Conservation (phyloP, 257 asterid species). For the Fraxinus pennsylvanica region DNA sequence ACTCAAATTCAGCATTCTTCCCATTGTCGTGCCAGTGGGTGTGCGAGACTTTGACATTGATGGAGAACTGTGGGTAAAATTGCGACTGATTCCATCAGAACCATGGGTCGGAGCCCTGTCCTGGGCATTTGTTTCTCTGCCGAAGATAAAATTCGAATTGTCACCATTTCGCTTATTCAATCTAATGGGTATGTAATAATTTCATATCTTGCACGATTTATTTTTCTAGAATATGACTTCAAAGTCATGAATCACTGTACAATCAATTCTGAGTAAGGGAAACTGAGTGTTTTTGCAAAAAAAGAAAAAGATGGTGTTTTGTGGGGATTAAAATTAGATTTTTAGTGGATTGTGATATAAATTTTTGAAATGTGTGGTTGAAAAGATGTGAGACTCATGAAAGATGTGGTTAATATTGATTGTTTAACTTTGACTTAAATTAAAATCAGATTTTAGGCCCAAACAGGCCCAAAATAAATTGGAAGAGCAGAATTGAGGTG, state of each 20-base stretch:
- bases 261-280: conserved; percentile 7
- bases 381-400: too few species aligned
- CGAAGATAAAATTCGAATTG: conserved; percentile 90
- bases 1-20: conserved; percentile 74
- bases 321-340: too few species aligned
- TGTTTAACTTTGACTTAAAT: too few species aligned
- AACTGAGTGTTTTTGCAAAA: conserved; percentile 8
- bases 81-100: conserved; percentile 81
- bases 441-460: too few species aligned
- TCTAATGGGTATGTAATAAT: conserved; percentile 72
- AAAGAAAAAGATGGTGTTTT: too few species aligned
- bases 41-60: conserved; percentile 92
- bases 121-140: conserved; percentile 98
- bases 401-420: too few species aligned
- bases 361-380: too few species aligned
- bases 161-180: conserved; percentile 97
- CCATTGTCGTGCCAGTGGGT: conserved; percentile 86
- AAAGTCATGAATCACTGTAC: too few species aligned
- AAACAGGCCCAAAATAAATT: background rate
- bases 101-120: conserved; percentile 99
- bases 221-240: conserved; percentile 10
- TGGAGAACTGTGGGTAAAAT: conserved; percentile 94
- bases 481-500: conserved; percentile 16
- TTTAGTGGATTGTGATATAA: too few species aligned
- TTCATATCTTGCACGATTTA: conserved; percentile 1